phyloP scores from a whole-genome alignment of 257 asterid genomes.

The Gardenia jasminoides region DNA sequence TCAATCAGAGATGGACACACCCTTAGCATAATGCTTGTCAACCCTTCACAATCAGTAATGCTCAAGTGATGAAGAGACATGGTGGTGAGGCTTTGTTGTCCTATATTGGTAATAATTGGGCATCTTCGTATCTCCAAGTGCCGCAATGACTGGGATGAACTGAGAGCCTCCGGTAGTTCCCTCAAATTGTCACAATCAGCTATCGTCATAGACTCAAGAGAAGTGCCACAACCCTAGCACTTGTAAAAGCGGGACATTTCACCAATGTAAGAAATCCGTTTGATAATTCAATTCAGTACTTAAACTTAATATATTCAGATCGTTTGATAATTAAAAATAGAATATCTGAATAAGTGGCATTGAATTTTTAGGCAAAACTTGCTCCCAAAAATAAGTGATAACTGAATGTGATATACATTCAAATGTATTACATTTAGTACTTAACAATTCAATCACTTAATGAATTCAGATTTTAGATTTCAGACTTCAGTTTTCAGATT shows the following conservation, averaged over 20 bases:
- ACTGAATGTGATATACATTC: too few species aligned
- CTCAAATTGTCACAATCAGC: neutral
- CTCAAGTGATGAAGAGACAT: neutral
- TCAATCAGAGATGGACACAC: neutral
- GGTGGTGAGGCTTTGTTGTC: neutral
- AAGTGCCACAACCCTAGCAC: neutral
- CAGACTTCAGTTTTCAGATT: too few species aligned
- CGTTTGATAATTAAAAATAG: too few species aligned
- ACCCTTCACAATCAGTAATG: neutral
- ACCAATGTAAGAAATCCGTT: neutral
- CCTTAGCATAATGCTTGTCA: neutral
- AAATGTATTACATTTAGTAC: too few species aligned
- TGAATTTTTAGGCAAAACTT: too few species aligned
- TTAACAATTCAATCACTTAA: too few species aligned
- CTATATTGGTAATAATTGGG: neutral
- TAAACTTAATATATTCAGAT: too few species aligned
- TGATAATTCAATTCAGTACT: too few species aligned
- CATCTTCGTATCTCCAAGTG: neutral
- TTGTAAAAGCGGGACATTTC: neutral
- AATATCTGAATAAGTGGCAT: too few species aligned
- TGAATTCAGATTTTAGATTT: too few species aligned
- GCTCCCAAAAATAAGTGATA: too few species aligned
- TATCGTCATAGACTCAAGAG: neutral
- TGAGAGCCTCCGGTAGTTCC: neutral
- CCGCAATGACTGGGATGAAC: neutral